Conservation (phyloP, 495 filamentous ascomycete genomes). For the Neurospora sp. region DNA sequence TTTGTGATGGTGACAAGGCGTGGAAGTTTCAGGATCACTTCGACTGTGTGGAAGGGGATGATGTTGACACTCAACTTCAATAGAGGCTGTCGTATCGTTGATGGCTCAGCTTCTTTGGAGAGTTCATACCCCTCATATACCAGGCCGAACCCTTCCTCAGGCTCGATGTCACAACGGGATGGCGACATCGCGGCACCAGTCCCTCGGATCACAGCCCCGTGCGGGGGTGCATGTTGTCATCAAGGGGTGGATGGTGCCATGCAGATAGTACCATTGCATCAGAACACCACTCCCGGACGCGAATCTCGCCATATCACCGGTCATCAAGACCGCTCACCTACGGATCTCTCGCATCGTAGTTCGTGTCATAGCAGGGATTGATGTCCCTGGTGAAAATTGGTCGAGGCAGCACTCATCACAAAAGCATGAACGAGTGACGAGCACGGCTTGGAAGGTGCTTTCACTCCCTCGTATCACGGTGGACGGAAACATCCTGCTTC, state of each 20-base stretch:
- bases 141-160: not conserved
- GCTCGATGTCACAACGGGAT: not conserved
- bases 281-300: not conserved
- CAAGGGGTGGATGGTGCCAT: slow-evolving; percentile 3
- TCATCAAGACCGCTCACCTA: not conserved
- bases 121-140: not conserved
- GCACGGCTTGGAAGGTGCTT: not conserved
- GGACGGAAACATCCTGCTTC: not conserved
- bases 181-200: not conserved
- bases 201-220: not conserved
- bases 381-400: not conserved
- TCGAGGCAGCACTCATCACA: not conserved
- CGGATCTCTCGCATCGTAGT: not conserved
- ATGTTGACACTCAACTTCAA: not conserved
- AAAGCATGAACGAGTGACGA: not conserved
- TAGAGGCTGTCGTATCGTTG: not conserved
- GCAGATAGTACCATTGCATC: not conserved
- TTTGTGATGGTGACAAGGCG: not conserved
- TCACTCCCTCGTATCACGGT: not conserved
- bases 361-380: not conserved
- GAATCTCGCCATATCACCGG: not conserved
- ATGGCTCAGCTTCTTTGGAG: not conserved
- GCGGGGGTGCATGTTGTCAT: slow-evolving; percentile 4
- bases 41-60: not conserved
- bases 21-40: not conserved